A percentile compares a stretch with the other conserved stretches of the same genome.
Conservation (phyloP, 2,329 filamentous ascomycete genomes). For the Colletotrichum shisoi region DNA sequence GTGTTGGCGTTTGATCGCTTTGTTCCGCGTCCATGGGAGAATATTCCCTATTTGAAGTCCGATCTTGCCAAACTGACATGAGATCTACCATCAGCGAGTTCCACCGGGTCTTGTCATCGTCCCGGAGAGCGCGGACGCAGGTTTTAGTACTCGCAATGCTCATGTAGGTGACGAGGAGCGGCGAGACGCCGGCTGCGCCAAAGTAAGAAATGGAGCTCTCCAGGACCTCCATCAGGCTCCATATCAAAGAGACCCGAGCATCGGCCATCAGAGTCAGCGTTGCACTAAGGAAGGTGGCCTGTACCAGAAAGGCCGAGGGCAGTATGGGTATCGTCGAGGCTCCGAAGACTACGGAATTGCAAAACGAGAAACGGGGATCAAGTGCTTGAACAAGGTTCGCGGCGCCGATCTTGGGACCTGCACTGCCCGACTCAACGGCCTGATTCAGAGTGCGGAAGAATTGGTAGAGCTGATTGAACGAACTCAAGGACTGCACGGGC, state of each 20-base stretch:
- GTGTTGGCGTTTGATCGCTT: constrained; percentile 37
- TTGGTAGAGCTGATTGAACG: constrained; percentile 54
- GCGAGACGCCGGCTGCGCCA: constrained; percentile 48
- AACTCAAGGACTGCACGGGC: constrained; percentile 50
- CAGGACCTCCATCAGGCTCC: constrained; percentile 50
- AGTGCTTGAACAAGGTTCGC: constrained; percentile 48
- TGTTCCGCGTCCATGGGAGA: constrained; percentile 40
- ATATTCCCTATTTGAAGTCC: constrained; percentile 12
- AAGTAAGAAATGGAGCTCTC: constrained; percentile 45
- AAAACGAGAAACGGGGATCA: constrained; percentile 50
- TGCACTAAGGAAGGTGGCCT: constrained; percentile 51
- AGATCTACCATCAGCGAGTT: constrained; percentile 44
- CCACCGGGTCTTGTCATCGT: constrained; percentile 49
- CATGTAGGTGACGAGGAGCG: constrained; percentile 48
- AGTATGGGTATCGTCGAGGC: constrained; percentile 47
- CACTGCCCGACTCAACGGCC: constrained; percentile 41
- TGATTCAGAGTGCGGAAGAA: constrained; percentile 50
- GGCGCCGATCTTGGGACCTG: constrained; percentile 35
- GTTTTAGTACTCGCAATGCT: constrained; percentile 49
- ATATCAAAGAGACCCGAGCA: constrained; percentile 49
- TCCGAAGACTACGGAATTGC: constrained; percentile 51
- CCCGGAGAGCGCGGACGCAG: constrained; percentile 46
- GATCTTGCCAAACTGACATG: constrained; percentile 44
- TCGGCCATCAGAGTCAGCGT: constrained; percentile 48
- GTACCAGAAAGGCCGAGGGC: constrained; percentile 50